Percentiles rank a stretch among this genome's conserved stretches.
Evolutionary conservation across 768 basidiomycete genomes (phyloP).

Genomic region (Chlorophyllum brunneum): DNA sequence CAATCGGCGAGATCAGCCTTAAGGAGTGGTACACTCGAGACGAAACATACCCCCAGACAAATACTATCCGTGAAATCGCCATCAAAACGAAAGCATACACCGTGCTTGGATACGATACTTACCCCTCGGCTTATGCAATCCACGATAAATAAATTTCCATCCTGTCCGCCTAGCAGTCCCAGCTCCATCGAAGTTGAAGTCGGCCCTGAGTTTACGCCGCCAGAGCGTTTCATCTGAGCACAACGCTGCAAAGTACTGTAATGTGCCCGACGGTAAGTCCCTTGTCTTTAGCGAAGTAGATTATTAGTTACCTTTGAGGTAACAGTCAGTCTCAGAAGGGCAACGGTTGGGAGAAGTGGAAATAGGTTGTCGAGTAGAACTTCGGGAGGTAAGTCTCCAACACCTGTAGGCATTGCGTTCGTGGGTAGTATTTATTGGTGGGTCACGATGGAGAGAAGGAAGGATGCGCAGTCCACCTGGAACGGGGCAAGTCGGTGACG

Average conservation of each 20-base stretch:
- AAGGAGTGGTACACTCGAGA: slow-evolving; percentile 1
- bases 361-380: slow-evolving; percentile 74
- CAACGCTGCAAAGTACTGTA: slow-evolving; percentile 51
- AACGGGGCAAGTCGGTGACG: too few relatives aligned
- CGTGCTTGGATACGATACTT: slow-evolving; percentile 16
- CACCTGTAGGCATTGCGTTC: not conserved
- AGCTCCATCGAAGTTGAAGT: slow-evolving; percentile 75
- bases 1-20: not conserved
- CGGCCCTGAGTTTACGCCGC: slow-evolving; percentile 61
- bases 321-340: slow-evolving; percentile 54
- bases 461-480: too few relatives aligned
- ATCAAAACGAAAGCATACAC: not conserved
- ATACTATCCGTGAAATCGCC: slow-evolving; percentile 28
- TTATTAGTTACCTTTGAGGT: slow-evolving; percentile 47
- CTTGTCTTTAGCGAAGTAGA: not conserved
- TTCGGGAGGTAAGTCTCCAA: slow-evolving; percentile 63
- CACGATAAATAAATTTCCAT: slow-evolving; percentile 77
- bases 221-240: slow-evolving; percentile 76
- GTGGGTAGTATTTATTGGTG: not conserved
- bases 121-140: slow-evolving; percentile 71
- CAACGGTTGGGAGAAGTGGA: slow-evolving; percentile 47
- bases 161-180: slow-evolving; percentile 72
- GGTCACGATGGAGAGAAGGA: too few relatives aligned
- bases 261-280: not conserved
- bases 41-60: slow-evolving; percentile 46